These are phyloP conservation scores for Piper betle DNA, from an alignment of 164 flowering plant species.

Conservation along the genomic window DNA sequence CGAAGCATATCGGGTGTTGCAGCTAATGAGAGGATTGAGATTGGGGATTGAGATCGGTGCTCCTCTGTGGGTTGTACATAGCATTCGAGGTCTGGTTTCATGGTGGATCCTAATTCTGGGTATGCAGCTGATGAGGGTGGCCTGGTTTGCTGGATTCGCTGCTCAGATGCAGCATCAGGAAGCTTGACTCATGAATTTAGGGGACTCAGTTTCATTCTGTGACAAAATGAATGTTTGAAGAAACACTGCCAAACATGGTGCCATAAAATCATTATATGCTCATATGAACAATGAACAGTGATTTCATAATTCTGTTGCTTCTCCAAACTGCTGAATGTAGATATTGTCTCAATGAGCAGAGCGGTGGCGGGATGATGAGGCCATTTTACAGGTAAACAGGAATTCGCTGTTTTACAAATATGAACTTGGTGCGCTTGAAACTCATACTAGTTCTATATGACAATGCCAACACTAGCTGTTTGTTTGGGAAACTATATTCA, in stretches of 20 bases:
- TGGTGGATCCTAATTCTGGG: conserved; percentile 94
- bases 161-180: conserved; percentile 18
- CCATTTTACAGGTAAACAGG: too few species aligned
- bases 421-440: too few species aligned
- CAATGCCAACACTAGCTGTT: too few species aligned
- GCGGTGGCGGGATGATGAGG: too few species aligned
- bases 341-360: too few species aligned
- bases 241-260: not conserved
- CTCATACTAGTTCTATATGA: too few species aligned
- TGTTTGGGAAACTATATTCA: too few species aligned
- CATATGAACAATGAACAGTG: not conserved
- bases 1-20: conserved; percentile 73
- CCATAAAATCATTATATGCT: not conserved
- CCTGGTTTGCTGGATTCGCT: conserved; percentile 83
- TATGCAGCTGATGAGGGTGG: conserved; percentile 92
- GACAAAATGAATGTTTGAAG: not conserved
- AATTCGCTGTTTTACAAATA: too few species aligned
- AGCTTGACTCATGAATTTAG: not conserved
- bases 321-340: not conserved
- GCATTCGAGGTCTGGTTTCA: conserved; percentile 61
- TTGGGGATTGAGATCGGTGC: conserved; percentile 63
- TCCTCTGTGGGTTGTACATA: conserved; percentile 65
- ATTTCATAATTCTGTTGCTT: not conserved
- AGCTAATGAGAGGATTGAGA: conserved; percentile 78
- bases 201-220: not conserved